Base-by-base conservation (phyloP, 257 asterid species). In the Gardenia jasminoides region DNA sequence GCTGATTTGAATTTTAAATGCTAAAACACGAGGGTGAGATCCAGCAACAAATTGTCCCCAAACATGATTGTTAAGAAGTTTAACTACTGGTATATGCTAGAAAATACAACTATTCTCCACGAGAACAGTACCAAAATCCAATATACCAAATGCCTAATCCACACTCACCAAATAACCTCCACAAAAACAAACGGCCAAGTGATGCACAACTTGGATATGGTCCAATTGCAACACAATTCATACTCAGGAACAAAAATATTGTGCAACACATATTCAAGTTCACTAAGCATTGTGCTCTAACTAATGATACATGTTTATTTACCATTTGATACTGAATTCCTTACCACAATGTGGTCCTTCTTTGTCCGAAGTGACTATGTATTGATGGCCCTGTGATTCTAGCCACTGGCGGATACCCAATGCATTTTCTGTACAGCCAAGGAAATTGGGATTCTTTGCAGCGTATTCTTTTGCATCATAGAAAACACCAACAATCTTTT, bases 401-500 rank as follows among this genome's bases (percentile, higher is more conserved):
- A 96, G 76, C 99, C 99, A 96, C 13, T 88, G 87, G 16, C 97
- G 97, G 69, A 96, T 96, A 79, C 99, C 99, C 84, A 96, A 82
- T 7, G 91, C 96, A 81, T 91, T 93, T 84, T 96, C 99, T 11
- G 77, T 94, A 72, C 98, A 93, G 15, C 97, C 99, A 47, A 93
- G 50, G 75, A 96, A 96, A 73, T 96, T 86, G 79, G 99, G 99
- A 71, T 96, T 96, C 95, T 85, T 83, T 10, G 96, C 80, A 71
- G 98, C 99, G 70, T 93, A 96, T 81, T 93, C 96, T 24, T 93
- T 90, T 75, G 91, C 98, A 48, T 88, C 90, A 90, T 96, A 96
- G 87, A 93, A 92, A 52, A 96, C 98, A 7, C 97, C 98, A 75
- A 96, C 99, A 7, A 96, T 96, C 89, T 96, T 96, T 90, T 96